phyloP scores from a whole-genome alignment of 2,329 filamentous ascomycete species.

The Fusarium nematophilum region DNA sequence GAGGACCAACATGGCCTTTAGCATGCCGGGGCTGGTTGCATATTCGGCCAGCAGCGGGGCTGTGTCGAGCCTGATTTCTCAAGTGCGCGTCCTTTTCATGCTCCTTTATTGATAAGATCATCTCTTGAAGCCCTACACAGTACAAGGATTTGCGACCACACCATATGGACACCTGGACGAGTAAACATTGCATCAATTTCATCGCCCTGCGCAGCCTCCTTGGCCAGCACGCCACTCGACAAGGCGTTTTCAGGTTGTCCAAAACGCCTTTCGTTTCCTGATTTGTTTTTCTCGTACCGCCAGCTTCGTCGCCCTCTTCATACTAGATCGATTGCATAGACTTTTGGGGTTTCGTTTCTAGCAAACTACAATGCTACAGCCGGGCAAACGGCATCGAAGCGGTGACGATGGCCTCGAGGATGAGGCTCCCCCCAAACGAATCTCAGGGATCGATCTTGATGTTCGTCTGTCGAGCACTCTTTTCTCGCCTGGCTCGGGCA shows the following conservation, averaged over 20 bases:
- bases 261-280: neutral
- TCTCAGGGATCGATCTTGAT: neutral
- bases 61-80: neutral
- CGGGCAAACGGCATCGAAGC: neutral
- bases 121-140: too few species aligned
- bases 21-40: neutral
- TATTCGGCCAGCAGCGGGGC: neutral
- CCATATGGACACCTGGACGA: too few species aligned
- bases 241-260: neutral
- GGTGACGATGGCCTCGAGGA: accelerated
- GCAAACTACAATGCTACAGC: neutral
- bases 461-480: accelerated
- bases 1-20: neutral
- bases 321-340: neutral
- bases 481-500: accelerated
- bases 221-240: too few species aligned
- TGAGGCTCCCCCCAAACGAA: accelerated
- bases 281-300: neutral
- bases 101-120: too few species aligned
- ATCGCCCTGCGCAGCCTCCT: too few species aligned
- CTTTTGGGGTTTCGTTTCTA: neutral
- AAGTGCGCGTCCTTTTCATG: too few species aligned
- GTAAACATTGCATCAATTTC: too few species aligned
- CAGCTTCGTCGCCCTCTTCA: neutral
- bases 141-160: too few species aligned